Conservation (phyloP, 2,329 filamentous ascomycete species). For the Ambrosiella cleistominuta region DNA sequence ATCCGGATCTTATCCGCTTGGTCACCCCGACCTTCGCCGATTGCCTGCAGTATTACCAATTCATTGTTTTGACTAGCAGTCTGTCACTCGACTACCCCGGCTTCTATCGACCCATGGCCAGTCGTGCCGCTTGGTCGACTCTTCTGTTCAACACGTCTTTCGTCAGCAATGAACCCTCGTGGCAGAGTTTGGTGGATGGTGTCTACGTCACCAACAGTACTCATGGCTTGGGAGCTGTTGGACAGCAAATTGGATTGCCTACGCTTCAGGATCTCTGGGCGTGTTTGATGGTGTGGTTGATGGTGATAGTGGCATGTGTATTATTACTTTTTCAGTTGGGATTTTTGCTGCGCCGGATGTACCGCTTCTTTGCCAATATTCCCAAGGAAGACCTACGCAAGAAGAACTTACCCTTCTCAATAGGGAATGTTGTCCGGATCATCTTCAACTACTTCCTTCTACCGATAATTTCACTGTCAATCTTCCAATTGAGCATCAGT, state of each 20-base stretch:
- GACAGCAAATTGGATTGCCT: slow-evolving; percentile 68
- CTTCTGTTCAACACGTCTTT: slow-evolving; percentile 91
- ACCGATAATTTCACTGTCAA: slow-evolving; percentile 68
- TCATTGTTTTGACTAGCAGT: slow-evolving; percentile 71
- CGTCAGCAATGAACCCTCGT: slow-evolving; percentile 49
- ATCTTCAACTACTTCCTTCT: slow-evolving; percentile 86
- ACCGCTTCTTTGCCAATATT: slow-evolving; percentile 51
- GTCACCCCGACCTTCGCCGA: slow-evolving; percentile 95
- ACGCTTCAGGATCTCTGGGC: slow-evolving; percentile 72
- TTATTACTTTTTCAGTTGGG: slow-evolving; percentile 56
- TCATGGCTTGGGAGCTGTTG: slow-evolving; percentile 63
- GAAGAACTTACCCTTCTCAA: slow-evolving; percentile 79
- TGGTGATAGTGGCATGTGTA: slow-evolving; percentile 53
- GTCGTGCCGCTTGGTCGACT: slow-evolving; percentile 72
- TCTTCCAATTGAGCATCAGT: slow-evolving; percentile 78
- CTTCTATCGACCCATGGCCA: slow-evolving; percentile 81
- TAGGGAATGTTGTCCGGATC: slow-evolving; percentile 65
- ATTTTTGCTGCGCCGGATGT: slow-evolving; percentile 61
- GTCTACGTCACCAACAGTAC: slow-evolving; percentile 66
- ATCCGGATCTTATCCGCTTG: slow-evolving; percentile 63
- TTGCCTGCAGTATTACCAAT: slow-evolving; percentile 93
- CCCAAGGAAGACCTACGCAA: slow-evolving; percentile 73
- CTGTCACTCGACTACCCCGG: slow-evolving; percentile 80
- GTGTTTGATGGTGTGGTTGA: slow-evolving; percentile 80
- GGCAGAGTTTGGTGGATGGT: slow-evolving; percentile 56